phyloP scores from a whole-genome alignment of 208 protist species.

The Trypanosoma conorhini region DNA sequence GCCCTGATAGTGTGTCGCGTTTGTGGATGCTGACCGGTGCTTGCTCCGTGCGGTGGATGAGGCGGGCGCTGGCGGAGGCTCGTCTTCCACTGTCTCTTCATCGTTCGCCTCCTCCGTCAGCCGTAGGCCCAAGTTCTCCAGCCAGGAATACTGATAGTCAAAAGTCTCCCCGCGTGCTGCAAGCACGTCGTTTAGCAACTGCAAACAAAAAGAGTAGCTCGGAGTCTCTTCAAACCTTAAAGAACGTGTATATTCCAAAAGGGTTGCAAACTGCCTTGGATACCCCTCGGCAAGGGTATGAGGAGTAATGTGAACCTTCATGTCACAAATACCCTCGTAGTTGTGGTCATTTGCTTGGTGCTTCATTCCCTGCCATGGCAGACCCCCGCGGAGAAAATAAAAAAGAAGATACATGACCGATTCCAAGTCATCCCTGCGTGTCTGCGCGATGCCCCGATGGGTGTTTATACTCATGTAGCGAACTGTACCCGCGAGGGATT shows the following conservation, averaged over 20 bases:
- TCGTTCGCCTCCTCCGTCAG: neutral
- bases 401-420: conserved; percentile 94
- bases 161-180: conserved; percentile 36
- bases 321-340: conserved; percentile 53
- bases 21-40: neutral
- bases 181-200: conserved; percentile 47
- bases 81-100: neutral
- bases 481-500: conserved; percentile 75
- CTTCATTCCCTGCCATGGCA: conserved; percentile 96
- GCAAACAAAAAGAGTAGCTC: conserved; percentile 69
- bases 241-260: conserved; percentile 52
- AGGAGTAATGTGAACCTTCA: conserved; percentile 59
- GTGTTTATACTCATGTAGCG: conserved; percentile 97
- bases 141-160: conserved; percentile 76
- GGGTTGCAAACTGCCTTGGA: conserved; percentile 57
- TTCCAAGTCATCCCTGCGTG: conserved; percentile 87
- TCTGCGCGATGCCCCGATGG: conserved; percentile 96
- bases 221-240: conserved; percentile 72
- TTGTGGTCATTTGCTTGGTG: conserved; percentile 2
- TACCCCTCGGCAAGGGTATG: conserved; percentile 52
- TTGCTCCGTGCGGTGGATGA: neutral
- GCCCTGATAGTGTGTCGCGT: conserved; percentile 1
- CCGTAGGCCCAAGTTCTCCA: conserved; percentile 1
- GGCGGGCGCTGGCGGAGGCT: neutral
- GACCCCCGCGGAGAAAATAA: conserved; percentile 97